Evolutionary conservation across 441 rosid species (phyloP), one percentile per base, ranked within the genome.

Genomic region (Omphalea diandra): DNA sequence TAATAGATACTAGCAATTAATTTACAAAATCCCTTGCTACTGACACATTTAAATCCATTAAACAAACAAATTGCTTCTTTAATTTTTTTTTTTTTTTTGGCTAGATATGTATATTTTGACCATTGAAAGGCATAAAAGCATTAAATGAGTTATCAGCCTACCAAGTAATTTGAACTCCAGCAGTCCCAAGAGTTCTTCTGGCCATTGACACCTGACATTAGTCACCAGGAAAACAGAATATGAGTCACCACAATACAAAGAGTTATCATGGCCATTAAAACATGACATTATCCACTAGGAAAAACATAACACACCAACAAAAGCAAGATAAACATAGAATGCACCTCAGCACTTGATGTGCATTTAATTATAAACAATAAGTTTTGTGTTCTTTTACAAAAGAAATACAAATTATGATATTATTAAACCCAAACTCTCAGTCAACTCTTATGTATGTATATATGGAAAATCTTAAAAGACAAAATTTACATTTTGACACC

Each of bases 161-260:
- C 98, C 94, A 82, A 60, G 89, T 87, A 81, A 91, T 74, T 82
- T 93, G 98, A 76, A 93, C 94, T 75, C 97, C 97, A 68, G 81
- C 81, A 24, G 77, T 70, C 41, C 98, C 97, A 64, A 93, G 84
- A 71, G 98, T 93, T 77, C 91, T 84, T 83, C 54, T 81, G 57
- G 98, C 98, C 98, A 93, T 91, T 49, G 98, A 91, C 33, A 93
- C 98, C 96, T 93, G 78, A 68, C 83, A 80, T 29, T 68, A 73
- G 22, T 56, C 69, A 69, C 11, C 20, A 14, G 33, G 41, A 41
- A 76, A 41, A 56, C 41, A 40, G 41, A 53, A 35, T 29, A 22
- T 35, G 2, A 68, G 52, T 43, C 7, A 71, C 53, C 7, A 71
- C n/a, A 63, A 29, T 29, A 8, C 12, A 12, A 53, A 93, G 84